Evolutionary conservation across 2,329 filamentous ascomycete genomes (phyloP).

Genomic region (Sclerotinia glacialis): DNA sequence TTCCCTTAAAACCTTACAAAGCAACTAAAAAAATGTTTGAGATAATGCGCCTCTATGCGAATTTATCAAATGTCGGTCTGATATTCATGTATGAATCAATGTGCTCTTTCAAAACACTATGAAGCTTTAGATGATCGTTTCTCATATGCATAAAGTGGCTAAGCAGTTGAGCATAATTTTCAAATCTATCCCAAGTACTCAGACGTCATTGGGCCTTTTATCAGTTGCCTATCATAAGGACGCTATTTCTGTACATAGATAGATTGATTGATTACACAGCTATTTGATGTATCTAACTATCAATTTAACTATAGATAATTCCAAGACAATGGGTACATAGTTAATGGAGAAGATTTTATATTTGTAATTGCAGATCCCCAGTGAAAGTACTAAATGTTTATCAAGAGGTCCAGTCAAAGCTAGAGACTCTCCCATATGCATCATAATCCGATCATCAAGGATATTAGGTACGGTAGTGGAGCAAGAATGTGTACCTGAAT

Average conservation of each 20-base stretch:
- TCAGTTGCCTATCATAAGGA: background rate
- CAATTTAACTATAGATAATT: no score
- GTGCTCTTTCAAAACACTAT: no score
- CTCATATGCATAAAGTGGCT: no score
- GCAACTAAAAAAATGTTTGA: background rate
- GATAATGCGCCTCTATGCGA: background rate
- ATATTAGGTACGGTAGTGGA: background rate
- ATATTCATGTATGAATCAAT: no score
- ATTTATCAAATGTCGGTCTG: no score
- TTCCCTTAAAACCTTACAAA: conserved; percentile 15
- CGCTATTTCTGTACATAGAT: background rate
- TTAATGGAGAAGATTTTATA: no score
- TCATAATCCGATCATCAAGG: background rate
- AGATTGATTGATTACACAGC: background rate
- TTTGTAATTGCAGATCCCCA: background rate
- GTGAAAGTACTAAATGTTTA: background rate
- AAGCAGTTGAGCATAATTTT: background rate
- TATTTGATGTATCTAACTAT: no score
- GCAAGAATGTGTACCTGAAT: conserved; percentile 6
- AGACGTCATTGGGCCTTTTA: background rate
- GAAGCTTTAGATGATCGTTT: no score
- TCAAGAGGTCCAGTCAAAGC: background rate
- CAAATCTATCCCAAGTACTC: background rate
- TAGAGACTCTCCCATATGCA: conserved; percentile 1
- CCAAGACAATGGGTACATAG: no score